Conservation (phyloP, 2,329 filamentous ascomycete species). For the Sporothrix curviconia region DNA sequence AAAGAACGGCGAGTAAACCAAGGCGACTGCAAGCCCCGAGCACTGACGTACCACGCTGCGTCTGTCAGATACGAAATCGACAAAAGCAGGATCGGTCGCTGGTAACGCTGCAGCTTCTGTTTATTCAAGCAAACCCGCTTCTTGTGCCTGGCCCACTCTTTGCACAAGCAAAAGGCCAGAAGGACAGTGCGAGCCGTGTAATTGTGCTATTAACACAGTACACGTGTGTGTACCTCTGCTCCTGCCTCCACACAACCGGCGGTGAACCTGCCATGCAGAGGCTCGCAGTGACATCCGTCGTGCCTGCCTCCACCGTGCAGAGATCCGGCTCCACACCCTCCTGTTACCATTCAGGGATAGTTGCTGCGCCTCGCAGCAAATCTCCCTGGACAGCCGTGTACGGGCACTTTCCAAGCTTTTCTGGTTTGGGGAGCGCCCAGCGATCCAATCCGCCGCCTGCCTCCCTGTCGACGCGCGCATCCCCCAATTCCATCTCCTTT, state of each 20-base stretch:
- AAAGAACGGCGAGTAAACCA: no score
- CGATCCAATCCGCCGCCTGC: not conserved
- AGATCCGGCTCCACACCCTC: not conserved
- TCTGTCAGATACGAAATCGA: no score
- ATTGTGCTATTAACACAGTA: no score
- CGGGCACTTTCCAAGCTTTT: slow-evolving; percentile 9
- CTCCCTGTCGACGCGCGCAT: not conserved
- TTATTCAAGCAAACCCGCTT: not conserved
- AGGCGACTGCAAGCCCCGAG: no score
- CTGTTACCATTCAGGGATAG: slow-evolving; percentile 1
- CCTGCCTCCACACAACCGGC: no score
- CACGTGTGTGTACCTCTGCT: not conserved
- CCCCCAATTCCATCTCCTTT: not conserved
- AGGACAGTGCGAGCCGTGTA: not conserved
- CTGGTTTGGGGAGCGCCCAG: slow-evolving; percentile 5
- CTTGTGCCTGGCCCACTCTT: not conserved
- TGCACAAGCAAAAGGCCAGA: not conserved
- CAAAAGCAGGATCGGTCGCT: no score
- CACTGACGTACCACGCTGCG: no score
- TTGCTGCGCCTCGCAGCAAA: slow-evolving; percentile 22
- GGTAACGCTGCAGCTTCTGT: not conserved
- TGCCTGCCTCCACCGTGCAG: not conserved
- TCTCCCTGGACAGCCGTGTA: slow-evolving; percentile 16
- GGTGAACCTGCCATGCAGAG: no score
- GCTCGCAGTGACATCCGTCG: not conserved